These are phyloP conservation scores for Diaporthe citri DNA, from an alignment of 2,329 filamentous ascomycete species.

Conservation along the genomic window DNA sequence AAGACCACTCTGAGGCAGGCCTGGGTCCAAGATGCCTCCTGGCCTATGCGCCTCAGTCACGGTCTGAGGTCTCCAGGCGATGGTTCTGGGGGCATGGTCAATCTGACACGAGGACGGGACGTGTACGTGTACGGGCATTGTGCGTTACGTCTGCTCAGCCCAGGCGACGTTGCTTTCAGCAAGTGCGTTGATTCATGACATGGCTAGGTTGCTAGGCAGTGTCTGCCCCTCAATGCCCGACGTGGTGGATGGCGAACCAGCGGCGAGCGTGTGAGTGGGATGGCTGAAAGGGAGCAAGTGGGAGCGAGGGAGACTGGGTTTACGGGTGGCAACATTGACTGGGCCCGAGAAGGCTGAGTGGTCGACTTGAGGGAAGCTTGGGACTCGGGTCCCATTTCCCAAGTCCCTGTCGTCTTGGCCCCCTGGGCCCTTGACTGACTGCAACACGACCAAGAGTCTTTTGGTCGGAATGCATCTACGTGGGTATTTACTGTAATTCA, in stretches of 20 bases:
- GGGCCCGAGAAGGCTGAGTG: not conserved
- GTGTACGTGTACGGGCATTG: conserved; percentile 10
- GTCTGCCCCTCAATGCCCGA: conserved; percentile 8
- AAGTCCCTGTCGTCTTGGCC: conserved; percentile 18
- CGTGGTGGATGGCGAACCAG: conserved; percentile 15
- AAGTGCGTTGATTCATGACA: conserved; percentile 18
- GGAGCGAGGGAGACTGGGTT: conserved; percentile 12
- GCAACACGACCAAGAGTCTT: not conserved
- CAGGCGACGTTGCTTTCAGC: not conserved
- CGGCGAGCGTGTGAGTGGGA: conserved; percentile 2
- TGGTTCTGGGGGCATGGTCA: not conserved
- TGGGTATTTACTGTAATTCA: not conserved
- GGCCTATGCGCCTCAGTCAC: not conserved
- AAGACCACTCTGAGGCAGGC: conserved; percentile 7
- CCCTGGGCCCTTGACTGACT: not conserved
- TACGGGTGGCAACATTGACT: conserved; percentile 27
- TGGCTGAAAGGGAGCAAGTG: not conserved
- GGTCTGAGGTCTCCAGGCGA: conserved; percentile 1
- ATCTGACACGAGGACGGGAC: conserved; percentile 20
- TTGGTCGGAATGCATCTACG: not conserved
- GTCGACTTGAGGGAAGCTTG: conserved; percentile 9
- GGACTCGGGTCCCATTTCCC: not conserved
- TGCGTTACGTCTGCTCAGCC: conserved; percentile 1
- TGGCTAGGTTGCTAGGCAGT: not conserved
- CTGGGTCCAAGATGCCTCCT: not conserved